Evolutionary conservation across 768 basidiomycete species (phyloP), one percentile per base, ranked within the genome.

Genomic region (Hydnomerulius pinastri): DNA sequence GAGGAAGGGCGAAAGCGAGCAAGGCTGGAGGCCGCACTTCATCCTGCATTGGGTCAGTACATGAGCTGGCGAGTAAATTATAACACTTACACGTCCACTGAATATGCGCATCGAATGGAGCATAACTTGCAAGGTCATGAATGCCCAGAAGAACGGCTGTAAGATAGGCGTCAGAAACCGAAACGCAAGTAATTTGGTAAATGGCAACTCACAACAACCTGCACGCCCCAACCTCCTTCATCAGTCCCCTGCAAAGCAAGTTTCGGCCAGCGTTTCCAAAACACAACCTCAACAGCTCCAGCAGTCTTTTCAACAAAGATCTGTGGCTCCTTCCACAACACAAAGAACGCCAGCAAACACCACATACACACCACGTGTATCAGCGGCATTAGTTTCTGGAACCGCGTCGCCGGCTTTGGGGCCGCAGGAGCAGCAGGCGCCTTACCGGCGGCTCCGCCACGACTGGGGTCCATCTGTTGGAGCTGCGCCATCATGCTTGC

Each of bases 71-170:
- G 29, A 5, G 21, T 62, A 44, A 27, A 11, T 47, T 9, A 3
- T 2, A 4, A 43, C 9, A 70, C 87, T 62, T 62, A 89, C 89
- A 53, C 85, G 78, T 50, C 83, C 81, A 11, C 77, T 78, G 61
- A 88, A 83, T 67, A 92, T 80, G 46, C 83, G 81, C 56, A 84
- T 60, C 8, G 90, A 89, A 58, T 91, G 87, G 37, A 92, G 61
- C 17, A 77, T 76, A 20, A 91, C 73, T 56, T 91, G 80, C 4
- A 92, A 63, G 1, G 90, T 86, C 32, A 81, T 79, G 52, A 92
- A 91, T 7, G 80, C 85, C 87, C 87, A 90, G 65, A 92, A 88
- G 71, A 92, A 88, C 1, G 87, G 83, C 89, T 91, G 55, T 15
- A 1, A 33, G 30, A 17, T 18, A 9, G 25, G 51, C 35, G 57